A percentile compares a stretch with the other conserved stretches of the same genome.
phyloP scores from a whole-genome alignment of 129 eudicot species.

The Pittosporum tobira region DNA sequence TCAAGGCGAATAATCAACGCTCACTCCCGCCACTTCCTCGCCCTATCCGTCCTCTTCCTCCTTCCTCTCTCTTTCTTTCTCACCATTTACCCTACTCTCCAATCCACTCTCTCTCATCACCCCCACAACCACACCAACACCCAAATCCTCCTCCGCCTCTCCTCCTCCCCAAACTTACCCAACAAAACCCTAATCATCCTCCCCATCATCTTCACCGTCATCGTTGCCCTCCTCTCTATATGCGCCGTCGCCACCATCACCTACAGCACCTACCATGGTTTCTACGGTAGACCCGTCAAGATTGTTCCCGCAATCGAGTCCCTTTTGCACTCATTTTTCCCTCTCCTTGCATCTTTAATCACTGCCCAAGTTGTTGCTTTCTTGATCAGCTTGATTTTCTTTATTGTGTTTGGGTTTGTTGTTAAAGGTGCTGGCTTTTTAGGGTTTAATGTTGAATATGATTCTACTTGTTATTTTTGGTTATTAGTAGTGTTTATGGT shows the following conservation, averaged over 20 bases:
- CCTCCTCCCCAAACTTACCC: slow-evolving; percentile 4
- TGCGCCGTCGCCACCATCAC: slow-evolving; percentile 51
- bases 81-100: slow-evolving; percentile 49
- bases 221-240: slow-evolving; percentile 26
- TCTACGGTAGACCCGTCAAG: slow-evolving; percentile 60
- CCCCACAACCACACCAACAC: background rate
- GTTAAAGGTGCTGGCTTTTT: slow-evolving; percentile 8
- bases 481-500: slow-evolving; percentile 7
- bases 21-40: slow-evolving; percentile 62
- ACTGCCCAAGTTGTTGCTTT: slow-evolving; percentile 19
- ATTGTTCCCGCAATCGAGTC: slow-evolving; percentile 48
- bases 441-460: slow-evolving; percentile 26
- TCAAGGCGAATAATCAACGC: slow-evolving; percentile 35
- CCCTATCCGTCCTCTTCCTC: slow-evolving; percentile 66
- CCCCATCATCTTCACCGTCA: slow-evolving; percentile 26
- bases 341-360: slow-evolving; percentile 39
- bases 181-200: slow-evolving; percentile 18
- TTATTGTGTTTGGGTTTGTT: background rate
- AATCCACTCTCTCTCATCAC: slow-evolving; percentile 8
- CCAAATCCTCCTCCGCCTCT: slow-evolving; percentile 13
- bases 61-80: slow-evolving; percentile 66
- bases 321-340: slow-evolving; percentile 29
- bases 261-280: slow-evolving; percentile 57
- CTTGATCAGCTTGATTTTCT: slow-evolving; percentile 7
- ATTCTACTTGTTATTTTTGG: slow-evolving; percentile 14